Base-by-base conservation (phyloP, 2,329 filamentous ascomycete genomes). In the Sporothrix variecibatus region DNA sequence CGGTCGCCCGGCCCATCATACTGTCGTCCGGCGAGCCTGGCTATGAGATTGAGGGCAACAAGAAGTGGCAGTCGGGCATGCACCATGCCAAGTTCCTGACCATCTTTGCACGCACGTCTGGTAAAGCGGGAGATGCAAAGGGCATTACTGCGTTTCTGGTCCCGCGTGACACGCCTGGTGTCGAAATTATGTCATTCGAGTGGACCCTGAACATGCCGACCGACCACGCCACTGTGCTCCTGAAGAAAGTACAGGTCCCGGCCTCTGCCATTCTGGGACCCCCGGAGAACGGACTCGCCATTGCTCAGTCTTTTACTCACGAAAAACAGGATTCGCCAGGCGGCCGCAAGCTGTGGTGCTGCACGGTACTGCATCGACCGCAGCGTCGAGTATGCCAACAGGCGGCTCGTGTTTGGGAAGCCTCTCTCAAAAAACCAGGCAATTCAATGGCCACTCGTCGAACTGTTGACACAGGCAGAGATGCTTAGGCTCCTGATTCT, bases 51-150 rank as follows among this genome's bases (percentile, higher is more conserved):
- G 51, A 56, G n/a, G 51, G 51, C 51, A 56, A 56, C n/a, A 56
- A 56, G n/a, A 56, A 56, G 51, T 56, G 51, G 51, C 51, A 56
- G 51, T 56, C 51, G 51, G 51, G 51, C 51, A 56, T 56, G n/a
- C 51, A 56, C n/a, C 51, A 56, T 11, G 51, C 51, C 51, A 56
- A 26, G n/a, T 56, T 26, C 11, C 51, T 56, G 51, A 56, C 51
- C 51, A 26, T 56, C 4, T 56, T 56, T 26, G 51, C 51, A 9
- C 51, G 51, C 8, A 56, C 51, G 7, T 56, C 51, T 17, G 51
- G 51, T n/a, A 56, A 56, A n/a, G 51, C n/a, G 0, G 51, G 51
- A n/a, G n/a, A 56, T 26, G 51, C 51, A 9, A 23, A 20, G 7
- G 51, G 51, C 4, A 56, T 56, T 26, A 56, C 51, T 1, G 51